Conservation (phyloP, 371 early-diverging fungal species). For the Mucor ambiguus region DNA sequence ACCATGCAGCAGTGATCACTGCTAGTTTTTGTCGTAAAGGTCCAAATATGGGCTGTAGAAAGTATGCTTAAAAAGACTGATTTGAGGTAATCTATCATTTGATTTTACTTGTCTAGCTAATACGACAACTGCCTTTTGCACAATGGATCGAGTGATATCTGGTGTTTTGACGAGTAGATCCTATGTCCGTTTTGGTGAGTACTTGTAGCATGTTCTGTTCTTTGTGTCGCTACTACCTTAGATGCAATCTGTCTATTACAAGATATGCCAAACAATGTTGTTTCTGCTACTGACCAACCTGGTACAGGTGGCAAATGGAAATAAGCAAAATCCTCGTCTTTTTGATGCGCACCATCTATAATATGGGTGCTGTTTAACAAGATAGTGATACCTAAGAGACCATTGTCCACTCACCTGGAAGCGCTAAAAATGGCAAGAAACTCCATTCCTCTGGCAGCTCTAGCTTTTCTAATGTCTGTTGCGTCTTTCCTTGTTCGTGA, state of each 20-base stretch:
- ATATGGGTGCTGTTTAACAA: neutral
- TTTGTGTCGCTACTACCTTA: conserved; percentile 31
- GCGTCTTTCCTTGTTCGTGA: conserved; percentile 12
- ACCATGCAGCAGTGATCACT: conserved; percentile 80
- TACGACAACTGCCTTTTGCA: conserved; percentile 84
- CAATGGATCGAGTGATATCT: conserved; percentile 80
- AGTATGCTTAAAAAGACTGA: neutral
- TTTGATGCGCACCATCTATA: conserved; percentile 82
- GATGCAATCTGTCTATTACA: conserved; percentile 82
- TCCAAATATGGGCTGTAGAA: conserved; percentile 71
- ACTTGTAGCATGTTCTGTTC: neutral
- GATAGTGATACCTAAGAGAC: neutral
- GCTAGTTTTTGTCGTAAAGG: conserved; percentile 75
- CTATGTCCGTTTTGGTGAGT: conserved; percentile 17
- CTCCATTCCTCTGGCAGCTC: conserved; percentile 84
- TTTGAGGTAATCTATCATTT: neutral
- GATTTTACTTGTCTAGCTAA: conserved; percentile 65
- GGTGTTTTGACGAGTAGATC: conserved; percentile 69
- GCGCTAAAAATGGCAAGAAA: conserved; percentile 69
- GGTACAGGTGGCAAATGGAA: conserved; percentile 84
- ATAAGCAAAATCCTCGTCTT: conserved; percentile 83
- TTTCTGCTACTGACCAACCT: conserved; percentile 61
- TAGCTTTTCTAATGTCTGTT: conserved; percentile 48
- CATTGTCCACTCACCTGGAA: conserved; percentile 55
- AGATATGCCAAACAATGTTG: conserved; percentile 83